Evolutionary conservation across 169 alveolate genomes (phyloP), one percentile per base, ranked within the genome.

Genomic region (Plasmodium fragile): DNA sequence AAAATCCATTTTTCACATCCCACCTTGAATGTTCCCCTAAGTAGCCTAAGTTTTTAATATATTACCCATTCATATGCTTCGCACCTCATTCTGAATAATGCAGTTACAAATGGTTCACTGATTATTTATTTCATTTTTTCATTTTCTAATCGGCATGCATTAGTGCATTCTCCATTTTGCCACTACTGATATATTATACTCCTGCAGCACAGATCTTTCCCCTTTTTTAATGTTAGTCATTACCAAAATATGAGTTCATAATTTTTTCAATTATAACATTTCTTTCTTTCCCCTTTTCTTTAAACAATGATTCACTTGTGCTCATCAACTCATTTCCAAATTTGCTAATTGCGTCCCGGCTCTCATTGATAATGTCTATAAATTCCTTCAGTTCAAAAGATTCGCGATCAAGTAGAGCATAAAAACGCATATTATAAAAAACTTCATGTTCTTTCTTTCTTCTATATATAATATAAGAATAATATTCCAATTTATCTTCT

Each of bases 391-490:
- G 45, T 75, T 39, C 49, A 75, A 75, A 75, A 7, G 82, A 75
- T 75, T 75, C 45, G 65, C 41, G 41, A 32, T 75, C 82, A 25
- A 75, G 82, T 36, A 75, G 53, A 11, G 82, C 82, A 32, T 28
- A 75, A 10, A 75, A 75, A 75, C 39, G 82, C 82, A 75, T 75
- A 75, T 75, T 75, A 7, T 75, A 75, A 75, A 75, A 75, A 32
- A 32, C 45, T 30, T 75, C 82, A 75, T 75, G 82, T 4, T 75
- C 22, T 32, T 75, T 75, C 10, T 32, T 75, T 75, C 82, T 75
- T 75, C 22, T 25, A 5, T 6, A 13, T 49, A 49, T 49, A 1
- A 75, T 28, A 0, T 75, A 13, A 75, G 49, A 13, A 75, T 7
- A 75, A 32, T 75, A 7, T 4, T 75, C 82, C 82, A 18, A 25